Evolutionary conservation across 371 early-diverging fungal genomes (phyloP), one percentile per base, ranked within the genome.

Genomic region (Mortierella sp.): DNA sequence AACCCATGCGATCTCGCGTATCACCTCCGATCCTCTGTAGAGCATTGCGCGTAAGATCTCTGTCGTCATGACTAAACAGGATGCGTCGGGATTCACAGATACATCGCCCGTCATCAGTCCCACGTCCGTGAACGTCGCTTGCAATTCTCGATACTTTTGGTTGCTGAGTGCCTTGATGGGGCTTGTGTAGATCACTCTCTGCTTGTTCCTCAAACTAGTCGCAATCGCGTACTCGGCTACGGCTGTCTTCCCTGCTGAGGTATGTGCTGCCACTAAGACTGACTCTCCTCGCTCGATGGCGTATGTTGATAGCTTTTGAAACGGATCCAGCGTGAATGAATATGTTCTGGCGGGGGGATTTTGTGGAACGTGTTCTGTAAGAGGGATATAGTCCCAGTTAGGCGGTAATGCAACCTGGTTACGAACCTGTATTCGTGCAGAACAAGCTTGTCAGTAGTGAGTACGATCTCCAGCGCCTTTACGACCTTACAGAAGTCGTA

Each of bases 21-120:
- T 94, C 32, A 99, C 87, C 75, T 99, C 99, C 46, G 94, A 95
- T 19, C 99, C 99, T 27, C 95, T 90, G 81, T 99, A 99, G 26
- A 99, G 89, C 99, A 99, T 99, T 59, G 94, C 93, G 39, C 99
- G 80, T 56, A 99, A 81, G 90, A 99, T 99, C 84, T 79, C 99
- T 1, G 99, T 99, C 0, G 99, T 99, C 99, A 99, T 99, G 17
- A 99, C 99, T 44, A 99, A 78, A 72, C 98, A 98, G 3, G 94
- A 92, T 15, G 99, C 99, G 50, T 85, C 85, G 14, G 99, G 98
- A 68, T 98, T 98, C 78, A 99, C 95, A 0, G 99, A 98, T 0
- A 98, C 97, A 87, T 99, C 99, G 47, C 99, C 99, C 6, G 99
- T 99, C 97, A 99, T 97, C 62, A 99, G 86, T 14, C 99, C 99